phyloP scores from a whole-genome alignment of 2,329 filamentous ascomycete genomes.

The Sodiomyces alkalinus region DNA sequence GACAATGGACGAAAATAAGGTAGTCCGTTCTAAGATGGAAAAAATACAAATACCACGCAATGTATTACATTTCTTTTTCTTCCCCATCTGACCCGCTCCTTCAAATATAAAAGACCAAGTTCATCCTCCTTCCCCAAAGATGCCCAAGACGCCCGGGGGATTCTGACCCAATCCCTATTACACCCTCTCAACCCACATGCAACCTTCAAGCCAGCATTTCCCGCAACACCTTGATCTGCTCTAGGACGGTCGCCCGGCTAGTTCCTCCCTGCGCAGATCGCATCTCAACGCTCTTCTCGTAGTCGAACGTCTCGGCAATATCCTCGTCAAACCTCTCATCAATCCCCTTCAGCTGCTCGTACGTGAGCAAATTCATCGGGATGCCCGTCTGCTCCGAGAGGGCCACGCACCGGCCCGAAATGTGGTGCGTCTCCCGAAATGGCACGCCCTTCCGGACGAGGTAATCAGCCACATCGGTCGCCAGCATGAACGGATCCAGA shows the following conservation, averaged over 20 bases:
- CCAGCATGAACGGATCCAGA: constrained; percentile 71
- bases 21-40: too few species aligned
- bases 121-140: too few species aligned
- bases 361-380: constrained; percentile 54
- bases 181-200: too few species aligned
- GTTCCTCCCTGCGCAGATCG: constrained; percentile 65
- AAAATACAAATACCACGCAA: too few species aligned
- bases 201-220: constrained; percentile 16
- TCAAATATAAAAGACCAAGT: too few species aligned
- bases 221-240: constrained; percentile 43
- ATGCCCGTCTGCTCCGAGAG: constrained; percentile 48
- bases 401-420: constrained; percentile 55
- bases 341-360: constrained; percentile 52
- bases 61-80: too few species aligned
- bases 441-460: constrained; percentile 53
- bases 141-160: too few species aligned
- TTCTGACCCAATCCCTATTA: too few species aligned
- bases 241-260: constrained; percentile 49
- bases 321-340: constrained; percentile 58
- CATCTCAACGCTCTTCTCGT: constrained; percentile 70
- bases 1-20: too few species aligned
- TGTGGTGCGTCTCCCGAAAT: constrained; percentile 70
- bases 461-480: constrained; percentile 52
- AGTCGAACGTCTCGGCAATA: constrained; percentile 58
- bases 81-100: too few species aligned